These are phyloP conservation scores for Acer saccharum DNA, from an alignment of 345 rosid species.

Conservation along the genomic window DNA sequence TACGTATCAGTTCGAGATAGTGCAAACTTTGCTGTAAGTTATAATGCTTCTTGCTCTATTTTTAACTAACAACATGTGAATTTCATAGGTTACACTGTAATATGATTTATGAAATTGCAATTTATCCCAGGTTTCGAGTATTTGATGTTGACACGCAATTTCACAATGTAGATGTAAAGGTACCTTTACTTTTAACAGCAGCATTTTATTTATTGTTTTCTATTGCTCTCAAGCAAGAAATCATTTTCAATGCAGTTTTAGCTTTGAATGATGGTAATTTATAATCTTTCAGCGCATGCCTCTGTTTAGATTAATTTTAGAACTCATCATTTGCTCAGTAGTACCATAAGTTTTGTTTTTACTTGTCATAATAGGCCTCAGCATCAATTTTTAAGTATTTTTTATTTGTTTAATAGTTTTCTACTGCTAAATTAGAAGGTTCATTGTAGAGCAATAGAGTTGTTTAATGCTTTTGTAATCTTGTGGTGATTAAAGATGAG, in stretches of 20 bases:
- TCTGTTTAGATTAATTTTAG: background rate
- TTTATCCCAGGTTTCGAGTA: conserved; percentile 58
- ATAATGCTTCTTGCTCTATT: background rate
- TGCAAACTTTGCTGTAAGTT: conserved; percentile 83
- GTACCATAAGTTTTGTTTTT: background rate
- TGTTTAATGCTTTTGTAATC: background rate
- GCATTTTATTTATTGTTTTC: background rate
- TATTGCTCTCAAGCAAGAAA: background rate
- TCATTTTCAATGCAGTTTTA: background rate
- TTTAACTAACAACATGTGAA: conserved; percentile 7
- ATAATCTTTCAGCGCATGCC: background rate
- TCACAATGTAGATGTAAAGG: conserved; percentile 74
- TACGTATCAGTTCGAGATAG: conserved; percentile 69
- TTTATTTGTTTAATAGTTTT: background rate
- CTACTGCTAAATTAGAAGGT: background rate
- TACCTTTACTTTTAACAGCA: conserved; percentile 22
- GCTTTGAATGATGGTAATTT: background rate
- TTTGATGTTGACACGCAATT: conserved; percentile 84
- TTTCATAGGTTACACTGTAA: conserved; percentile 19
- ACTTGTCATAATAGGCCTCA: background rate
- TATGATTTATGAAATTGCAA: conserved; percentile 23
- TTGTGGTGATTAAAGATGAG: background rate
- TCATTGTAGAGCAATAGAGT: background rate
- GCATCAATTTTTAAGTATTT: background rate
- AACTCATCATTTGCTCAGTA: background rate